Evolutionary conservation across 768 basidiomycete genomes (phyloP).

Genomic region (Hypholoma fasciculare): DNA sequence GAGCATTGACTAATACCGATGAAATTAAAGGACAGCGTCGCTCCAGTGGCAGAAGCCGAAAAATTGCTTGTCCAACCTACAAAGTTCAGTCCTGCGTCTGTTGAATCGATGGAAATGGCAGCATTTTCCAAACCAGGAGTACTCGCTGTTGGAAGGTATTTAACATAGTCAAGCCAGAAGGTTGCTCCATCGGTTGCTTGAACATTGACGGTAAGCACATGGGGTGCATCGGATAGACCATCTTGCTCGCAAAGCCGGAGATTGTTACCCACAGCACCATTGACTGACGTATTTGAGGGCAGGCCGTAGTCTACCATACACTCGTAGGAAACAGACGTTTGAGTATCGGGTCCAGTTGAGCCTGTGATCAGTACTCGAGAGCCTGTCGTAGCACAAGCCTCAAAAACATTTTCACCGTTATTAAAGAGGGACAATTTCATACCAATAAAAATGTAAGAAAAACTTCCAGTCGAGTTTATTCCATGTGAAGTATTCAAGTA

Average conservation of each 20-base stretch:
- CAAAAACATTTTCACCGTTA: not conserved
- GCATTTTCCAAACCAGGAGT: not conserved
- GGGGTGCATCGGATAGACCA: not conserved
- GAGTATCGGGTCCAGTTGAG: not conserved
- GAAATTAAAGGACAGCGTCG: not conserved
- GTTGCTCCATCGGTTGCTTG: not conserved
- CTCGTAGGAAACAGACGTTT: not conserved
- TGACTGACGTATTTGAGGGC: not conserved
- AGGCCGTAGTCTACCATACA: not conserved
- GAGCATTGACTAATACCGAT: too few relatives aligned
- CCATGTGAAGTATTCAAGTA: not conserved
- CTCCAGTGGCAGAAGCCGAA: not conserved
- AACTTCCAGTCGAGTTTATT: not conserved
- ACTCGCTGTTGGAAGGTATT: not conserved
- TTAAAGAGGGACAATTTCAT: not conserved
- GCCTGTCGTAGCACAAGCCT: not conserved
- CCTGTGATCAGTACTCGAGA: not conserved
- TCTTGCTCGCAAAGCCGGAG: not conserved
- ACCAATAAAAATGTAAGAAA: not conserved
- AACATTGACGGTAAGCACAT: not conserved
- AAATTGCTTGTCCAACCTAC: too few relatives aligned
- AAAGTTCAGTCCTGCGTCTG: too few relatives aligned
- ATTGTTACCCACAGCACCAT: not conserved
- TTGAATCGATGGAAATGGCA: not conserved
- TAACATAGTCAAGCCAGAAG: constrained; percentile 3